A percentile compares a stretch with the other conserved stretches of the same genome.
phyloP scores from a whole-genome alignment of 805 yeast species.

The Hagleromyces aurorensis region DNA sequence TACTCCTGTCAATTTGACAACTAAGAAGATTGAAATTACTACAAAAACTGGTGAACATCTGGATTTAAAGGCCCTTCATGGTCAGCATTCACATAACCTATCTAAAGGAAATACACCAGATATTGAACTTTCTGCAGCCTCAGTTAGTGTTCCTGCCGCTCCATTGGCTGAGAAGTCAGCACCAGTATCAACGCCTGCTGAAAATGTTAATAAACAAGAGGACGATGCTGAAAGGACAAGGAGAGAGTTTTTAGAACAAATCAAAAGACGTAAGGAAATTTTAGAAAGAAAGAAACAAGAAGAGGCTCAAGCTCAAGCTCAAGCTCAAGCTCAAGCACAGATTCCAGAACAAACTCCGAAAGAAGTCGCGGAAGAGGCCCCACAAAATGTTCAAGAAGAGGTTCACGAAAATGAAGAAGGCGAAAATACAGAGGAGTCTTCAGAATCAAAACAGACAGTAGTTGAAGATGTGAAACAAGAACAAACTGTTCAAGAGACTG shows the following conservation, averaged over 20 bases:
- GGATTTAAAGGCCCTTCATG: conserved; percentile 23
- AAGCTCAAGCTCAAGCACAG: conserved; percentile 4
- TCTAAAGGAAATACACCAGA: conserved; percentile 3
- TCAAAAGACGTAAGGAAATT: conserved; percentile 24
- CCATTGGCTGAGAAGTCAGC: conserved; percentile 3
- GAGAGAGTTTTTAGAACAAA: conserved; percentile 26
- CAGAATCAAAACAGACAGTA: conserved; percentile 3
- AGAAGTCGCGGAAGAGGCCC: conserved; percentile 3
- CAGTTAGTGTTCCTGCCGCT: conserved; percentile 2
- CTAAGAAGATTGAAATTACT: conserved; percentile 27
- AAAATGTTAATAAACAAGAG: conserved; percentile 1
- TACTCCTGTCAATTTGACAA: conserved; percentile 11
- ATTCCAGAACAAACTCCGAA: conserved; percentile 5
- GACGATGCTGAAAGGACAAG: conserved; percentile 19
- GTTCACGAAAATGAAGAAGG: conserved; percentile 1
- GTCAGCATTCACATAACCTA: conserved; percentile 9
- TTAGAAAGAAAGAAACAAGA: conserved; percentile 23
- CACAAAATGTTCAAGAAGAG: conserved; percentile 2
- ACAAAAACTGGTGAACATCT: conserved; percentile 29
- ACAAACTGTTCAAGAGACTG: conserved; percentile 1
- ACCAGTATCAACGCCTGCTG: conserved; percentile 2
- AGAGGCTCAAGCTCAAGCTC: conserved; percentile 5
- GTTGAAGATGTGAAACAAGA: conserved; percentile 2
- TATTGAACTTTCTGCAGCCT: conserved; percentile 1
- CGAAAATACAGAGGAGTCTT: conserved; percentile 3